A percentile compares a stretch with the other conserved stretches of the same genome.
These are phyloP conservation scores for Cladophialophora psammophila DNA, from an alignment of 2,329 filamentous ascomycete species.

Conservation along the genomic window DNA sequence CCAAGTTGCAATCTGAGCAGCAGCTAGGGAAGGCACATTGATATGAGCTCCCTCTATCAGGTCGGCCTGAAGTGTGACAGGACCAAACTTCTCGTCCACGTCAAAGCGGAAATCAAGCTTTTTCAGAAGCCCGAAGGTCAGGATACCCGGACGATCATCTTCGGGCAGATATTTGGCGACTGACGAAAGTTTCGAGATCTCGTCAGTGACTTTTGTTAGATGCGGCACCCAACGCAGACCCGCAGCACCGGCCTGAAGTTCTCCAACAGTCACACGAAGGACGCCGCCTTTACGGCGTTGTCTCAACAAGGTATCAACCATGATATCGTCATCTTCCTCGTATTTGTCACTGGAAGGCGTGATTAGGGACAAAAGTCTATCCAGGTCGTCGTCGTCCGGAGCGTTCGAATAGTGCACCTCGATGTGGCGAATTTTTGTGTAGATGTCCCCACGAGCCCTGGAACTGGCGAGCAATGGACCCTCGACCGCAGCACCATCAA, in stretches of 20 bases:
- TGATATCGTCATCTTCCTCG: constrained; percentile 87
- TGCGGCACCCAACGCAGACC: constrained; percentile 71
- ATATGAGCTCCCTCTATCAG: constrained; percentile 80
- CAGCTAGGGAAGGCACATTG: constrained; percentile 80
- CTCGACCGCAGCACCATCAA: constrained; percentile 76
- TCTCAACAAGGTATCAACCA: constrained; percentile 87
- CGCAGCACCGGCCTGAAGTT: constrained; percentile 67
- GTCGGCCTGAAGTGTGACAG: constrained; percentile 63
- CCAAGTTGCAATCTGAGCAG: constrained; percentile 73
- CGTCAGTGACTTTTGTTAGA: constrained; percentile 75
- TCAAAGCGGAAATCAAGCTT: constrained; percentile 68
- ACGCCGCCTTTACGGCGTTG: constrained; percentile 88
- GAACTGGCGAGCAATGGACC: constrained; percentile 62
- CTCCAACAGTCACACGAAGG: constrained; percentile 72
- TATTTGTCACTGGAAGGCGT: constrained; percentile 92
- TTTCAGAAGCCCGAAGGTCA: constrained; percentile 74
- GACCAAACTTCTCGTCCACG: constrained; percentile 73
- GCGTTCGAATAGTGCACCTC: constrained; percentile 74
- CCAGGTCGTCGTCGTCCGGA: constrained; percentile 81
- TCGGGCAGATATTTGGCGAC: constrained; percentile 95
- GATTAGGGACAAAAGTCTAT: constrained; percentile 81
- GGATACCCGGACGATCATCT: constrained; percentile 87
- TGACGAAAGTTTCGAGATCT: constrained; percentile 80
- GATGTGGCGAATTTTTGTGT: constrained; percentile 69
- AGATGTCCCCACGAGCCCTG: constrained; percentile 66